Evolutionary conservation across 140 eudicot species (phyloP).

Genomic region (Oenanthe javanica): DNA sequence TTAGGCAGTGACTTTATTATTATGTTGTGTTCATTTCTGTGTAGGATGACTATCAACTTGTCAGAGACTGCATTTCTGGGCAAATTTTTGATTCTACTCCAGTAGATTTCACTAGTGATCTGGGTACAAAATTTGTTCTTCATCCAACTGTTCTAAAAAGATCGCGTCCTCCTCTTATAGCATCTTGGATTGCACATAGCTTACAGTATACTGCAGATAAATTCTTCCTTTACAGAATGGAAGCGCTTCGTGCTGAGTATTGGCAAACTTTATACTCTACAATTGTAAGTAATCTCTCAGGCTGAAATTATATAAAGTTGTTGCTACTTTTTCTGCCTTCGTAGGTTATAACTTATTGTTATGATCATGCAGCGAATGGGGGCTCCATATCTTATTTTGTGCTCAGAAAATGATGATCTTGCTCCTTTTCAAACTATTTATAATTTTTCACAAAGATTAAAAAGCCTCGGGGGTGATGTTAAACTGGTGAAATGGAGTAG

Average conservation of each 20-base stretch:
- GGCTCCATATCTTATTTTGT: conserved; percentile 82
- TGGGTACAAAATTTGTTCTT: conserved; percentile 63
- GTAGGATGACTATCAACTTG: conserved; percentile 57
- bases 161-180: conserved; percentile 60
- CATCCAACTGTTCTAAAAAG: conserved; percentile 64
- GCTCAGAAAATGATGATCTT: conserved; percentile 86
- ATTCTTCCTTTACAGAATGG: conserved; percentile 63
- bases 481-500: conserved; percentile 74
- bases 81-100: conserved; percentile 85
- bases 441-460: conserved; percentile 60
- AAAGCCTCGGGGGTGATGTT: conserved; percentile 71
- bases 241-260: conserved; percentile 86
- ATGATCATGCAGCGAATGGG: conserved; percentile 42
- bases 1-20: not conserved
- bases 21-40: conserved; percentile 15
- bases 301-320: not conserved
- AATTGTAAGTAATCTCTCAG: conserved; percentile 40
- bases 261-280: conserved; percentile 91
- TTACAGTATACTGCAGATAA: conserved; percentile 59
- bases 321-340: not conserved
- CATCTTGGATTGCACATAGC: conserved; percentile 60
- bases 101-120: conserved; percentile 75
- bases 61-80: conserved; percentile 83
- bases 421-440: conserved; percentile 57
- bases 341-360: not conserved